phyloP scores from a whole-genome alignment of 2,329 filamentous ascomycete genomes.

The Diaporthe velutina region DNA sequence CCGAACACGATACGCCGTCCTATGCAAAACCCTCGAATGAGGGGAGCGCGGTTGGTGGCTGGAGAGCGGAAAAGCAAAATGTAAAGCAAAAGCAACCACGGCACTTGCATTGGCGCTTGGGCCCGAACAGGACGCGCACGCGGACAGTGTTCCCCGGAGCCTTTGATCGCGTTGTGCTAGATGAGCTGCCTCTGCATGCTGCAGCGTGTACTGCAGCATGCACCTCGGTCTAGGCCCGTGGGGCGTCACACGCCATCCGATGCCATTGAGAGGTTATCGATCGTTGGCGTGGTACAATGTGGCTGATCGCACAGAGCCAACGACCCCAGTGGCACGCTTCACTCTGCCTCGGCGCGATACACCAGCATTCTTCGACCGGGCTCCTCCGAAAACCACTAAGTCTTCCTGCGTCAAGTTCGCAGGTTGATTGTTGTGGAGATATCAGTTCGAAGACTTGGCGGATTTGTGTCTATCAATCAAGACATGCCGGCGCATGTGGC shows the following conservation, averaged over 20 bases:
- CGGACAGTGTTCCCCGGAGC: constrained; percentile 20
- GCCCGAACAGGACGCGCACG: neutral
- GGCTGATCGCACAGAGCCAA: constrained; percentile 17
- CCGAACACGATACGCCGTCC: constrained; percentile 24
- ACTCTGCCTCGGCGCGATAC: neutral
- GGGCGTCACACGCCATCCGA: constrained; percentile 16
- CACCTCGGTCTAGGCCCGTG: constrained; percentile 27
- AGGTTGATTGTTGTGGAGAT: constrained; percentile 8
- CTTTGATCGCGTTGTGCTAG: constrained; percentile 22
- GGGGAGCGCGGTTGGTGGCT: neutral
- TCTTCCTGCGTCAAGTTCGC: constrained; percentile 2
- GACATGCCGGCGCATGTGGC: constrained; percentile 19
- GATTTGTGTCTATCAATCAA: neutral
- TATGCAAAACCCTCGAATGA: neutral
- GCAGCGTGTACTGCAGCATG: neutral
- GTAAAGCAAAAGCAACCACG: neutral
- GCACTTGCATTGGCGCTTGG: constrained; percentile 19
- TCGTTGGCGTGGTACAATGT: constrained; percentile 23
- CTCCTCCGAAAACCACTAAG: constrained; percentile 5
- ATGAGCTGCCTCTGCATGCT: constrained; percentile 17
- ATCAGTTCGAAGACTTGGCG: neutral
- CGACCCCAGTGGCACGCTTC: constrained; percentile 2
- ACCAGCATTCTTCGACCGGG: constrained; percentile 11
- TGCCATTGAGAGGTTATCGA: constrained; percentile 33
- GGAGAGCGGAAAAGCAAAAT: constrained; percentile 14